phyloP scores from a whole-genome alignment of 306 rosid genomes.

The Herpetospermum pedunculosum region DNA sequence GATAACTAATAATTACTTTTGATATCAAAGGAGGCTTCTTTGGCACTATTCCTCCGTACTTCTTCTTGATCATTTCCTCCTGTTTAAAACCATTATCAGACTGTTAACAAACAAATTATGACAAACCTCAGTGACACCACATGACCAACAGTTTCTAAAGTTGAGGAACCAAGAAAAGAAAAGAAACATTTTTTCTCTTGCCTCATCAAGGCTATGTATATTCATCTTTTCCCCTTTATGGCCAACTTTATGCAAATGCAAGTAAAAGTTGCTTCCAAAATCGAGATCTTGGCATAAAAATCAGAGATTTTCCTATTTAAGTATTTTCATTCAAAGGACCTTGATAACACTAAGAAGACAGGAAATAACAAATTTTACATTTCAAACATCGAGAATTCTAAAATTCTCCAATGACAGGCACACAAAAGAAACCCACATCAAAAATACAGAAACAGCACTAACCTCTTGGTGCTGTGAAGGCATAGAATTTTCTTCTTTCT shows the following conservation, averaged over 20 bases:
- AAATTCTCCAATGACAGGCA: neutral
- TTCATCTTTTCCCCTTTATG: neutral
- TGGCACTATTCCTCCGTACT: slow-evolving; percentile 86
- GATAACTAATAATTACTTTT: slow-evolving; percentile 40
- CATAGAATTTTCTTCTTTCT: slow-evolving; percentile 36
- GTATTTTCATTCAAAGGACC: neutral
- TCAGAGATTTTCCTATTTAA: neutral
- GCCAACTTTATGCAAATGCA: neutral
- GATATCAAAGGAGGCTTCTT: slow-evolving; percentile 92
- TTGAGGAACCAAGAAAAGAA: neutral
- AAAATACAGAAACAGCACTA: slow-evolving; percentile 6
- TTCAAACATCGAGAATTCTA: neutral
- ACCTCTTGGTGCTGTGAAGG: slow-evolving; percentile 79
- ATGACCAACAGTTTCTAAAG: neutral
- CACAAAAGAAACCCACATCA: neutral
- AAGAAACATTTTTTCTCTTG: neutral
- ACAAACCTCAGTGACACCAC: neutral
- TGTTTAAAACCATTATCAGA: slow-evolving; percentile 24
- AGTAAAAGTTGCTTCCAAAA: neutral
- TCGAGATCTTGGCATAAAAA: neutral
- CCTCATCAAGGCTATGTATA: neutral
- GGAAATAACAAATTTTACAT: neutral
- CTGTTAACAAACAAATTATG: slow-evolving; percentile 2
- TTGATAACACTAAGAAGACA: neutral
- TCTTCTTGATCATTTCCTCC: slow-evolving; percentile 73